Conservation (phyloP, 441 rosid genomes). For the Brassica hybrid region DNA sequence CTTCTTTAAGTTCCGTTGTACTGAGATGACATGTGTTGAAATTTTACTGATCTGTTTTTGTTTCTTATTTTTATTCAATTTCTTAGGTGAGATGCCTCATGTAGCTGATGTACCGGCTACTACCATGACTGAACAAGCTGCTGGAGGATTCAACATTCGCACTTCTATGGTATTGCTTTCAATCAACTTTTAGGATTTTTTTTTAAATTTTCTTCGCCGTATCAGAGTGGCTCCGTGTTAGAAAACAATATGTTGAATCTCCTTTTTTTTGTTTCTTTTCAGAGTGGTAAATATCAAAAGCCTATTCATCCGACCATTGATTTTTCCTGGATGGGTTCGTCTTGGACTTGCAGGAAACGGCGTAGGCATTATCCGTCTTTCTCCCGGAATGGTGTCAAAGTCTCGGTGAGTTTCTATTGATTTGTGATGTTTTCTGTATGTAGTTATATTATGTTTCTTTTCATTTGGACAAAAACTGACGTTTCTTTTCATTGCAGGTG, state of each 20-base stretch:
- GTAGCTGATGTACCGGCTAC: slow-evolving; percentile 29
- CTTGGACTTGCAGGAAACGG: slow-evolving; percentile 67
- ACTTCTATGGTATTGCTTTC: slow-evolving; percentile 47
- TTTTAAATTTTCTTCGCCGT: neutral
- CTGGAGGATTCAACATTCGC: slow-evolving; percentile 34
- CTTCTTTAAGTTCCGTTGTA: neutral
- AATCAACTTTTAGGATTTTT: neutral
- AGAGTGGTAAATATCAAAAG: slow-evolving; percentile 46
- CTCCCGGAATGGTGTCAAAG: slow-evolving; percentile 58
- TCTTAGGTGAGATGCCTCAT: slow-evolving; percentile 40
- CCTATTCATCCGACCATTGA: slow-evolving; percentile 39
- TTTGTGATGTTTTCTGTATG: neutral
- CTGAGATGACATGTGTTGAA: neutral
- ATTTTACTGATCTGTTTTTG: slow-evolving; percentile 17
- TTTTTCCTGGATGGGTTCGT: slow-evolving; percentile 66
- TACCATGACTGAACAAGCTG: slow-evolving; percentile 36
- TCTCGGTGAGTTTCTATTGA: slow-evolving; percentile 61
- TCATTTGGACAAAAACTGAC: no score
- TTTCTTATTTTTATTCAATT: neutral
- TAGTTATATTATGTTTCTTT: neutral
- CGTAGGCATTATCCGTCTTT: slow-evolving; percentile 69
- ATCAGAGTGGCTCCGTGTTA: neutral
- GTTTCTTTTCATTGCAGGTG: slow-evolving; percentile 62
- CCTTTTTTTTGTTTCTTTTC: slow-evolving; percentile 1
- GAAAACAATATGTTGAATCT: neutral